A percentile compares a stretch with the other conserved stretches of the same genome.
These are phyloP conservation scores for Favolaschia claudopus DNA, from an alignment of 768 basidiomycete species.

Conservation along the genomic window DNA sequence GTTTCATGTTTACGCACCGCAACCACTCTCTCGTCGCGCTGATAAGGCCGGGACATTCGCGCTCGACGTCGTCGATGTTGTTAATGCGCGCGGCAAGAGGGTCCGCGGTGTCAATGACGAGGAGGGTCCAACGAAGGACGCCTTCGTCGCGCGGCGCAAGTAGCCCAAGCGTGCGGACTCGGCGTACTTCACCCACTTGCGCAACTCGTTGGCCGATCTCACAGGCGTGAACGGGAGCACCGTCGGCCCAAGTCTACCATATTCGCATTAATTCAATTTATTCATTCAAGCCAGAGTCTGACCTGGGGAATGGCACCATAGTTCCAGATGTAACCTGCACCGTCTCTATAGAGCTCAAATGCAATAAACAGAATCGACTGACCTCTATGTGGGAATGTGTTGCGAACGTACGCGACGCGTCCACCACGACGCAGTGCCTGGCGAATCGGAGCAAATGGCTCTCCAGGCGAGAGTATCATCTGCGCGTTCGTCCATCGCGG, in stretches of 20 bases:
- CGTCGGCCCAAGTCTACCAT: slow-evolving; percentile 15
- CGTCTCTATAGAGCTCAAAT: no score
- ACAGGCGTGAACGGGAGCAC: slow-evolving; percentile 64
- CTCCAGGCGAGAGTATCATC: slow-evolving; percentile 82
- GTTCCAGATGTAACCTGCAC: slow-evolving; percentile 90
- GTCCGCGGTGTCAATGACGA: slow-evolving; percentile 81
- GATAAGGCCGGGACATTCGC: slow-evolving; percentile 80
- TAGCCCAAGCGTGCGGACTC: slow-evolving; percentile 86
- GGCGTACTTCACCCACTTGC: slow-evolving; percentile 79
- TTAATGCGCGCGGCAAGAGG: slow-evolving; percentile 80
- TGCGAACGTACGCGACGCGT: slow-evolving; percentile 79
- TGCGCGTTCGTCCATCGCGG: slow-evolving; percentile 89
- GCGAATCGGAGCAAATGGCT: slow-evolving; percentile 83
- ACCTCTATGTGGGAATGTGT: slow-evolving; percentile 89
- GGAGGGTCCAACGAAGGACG: slow-evolving; percentile 87
- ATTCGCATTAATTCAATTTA: slow-evolving; percentile 36
- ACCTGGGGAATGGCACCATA: slow-evolving; percentile 85
- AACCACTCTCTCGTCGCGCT: slow-evolving; percentile 88
- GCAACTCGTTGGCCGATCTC: slow-evolving; percentile 87
- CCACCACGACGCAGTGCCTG: slow-evolving; percentile 57
- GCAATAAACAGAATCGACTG: no score
- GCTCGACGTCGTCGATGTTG: slow-evolving; percentile 85
- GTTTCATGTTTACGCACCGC: slow-evolving; percentile 49
- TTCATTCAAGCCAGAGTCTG: slow-evolving; percentile 18
- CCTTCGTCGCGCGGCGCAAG: slow-evolving; percentile 88